Evolutionary conservation across 1,284 basidiomycete species (phyloP).

Genomic region (Anthracocystis panici-leucophaei): DNA sequence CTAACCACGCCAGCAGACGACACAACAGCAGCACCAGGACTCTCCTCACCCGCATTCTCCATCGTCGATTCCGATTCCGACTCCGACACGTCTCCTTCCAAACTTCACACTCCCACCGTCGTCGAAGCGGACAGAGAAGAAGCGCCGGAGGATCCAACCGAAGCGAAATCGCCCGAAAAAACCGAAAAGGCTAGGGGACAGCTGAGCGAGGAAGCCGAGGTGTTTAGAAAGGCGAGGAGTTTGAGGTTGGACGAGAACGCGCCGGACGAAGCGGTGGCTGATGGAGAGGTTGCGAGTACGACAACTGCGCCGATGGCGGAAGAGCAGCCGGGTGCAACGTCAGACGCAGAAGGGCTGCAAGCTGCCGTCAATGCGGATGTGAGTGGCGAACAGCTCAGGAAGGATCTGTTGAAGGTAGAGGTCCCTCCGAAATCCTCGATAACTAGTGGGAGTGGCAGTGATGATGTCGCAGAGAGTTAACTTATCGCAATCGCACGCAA

Average conservation of each 20-base stretch:
- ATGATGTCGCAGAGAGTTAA: no score
- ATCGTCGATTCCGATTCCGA: constrained; percentile 62
- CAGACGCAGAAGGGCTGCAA: background rate
- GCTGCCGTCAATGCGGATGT: constrained; percentile 27
- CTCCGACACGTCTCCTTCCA: constrained; percentile 2
- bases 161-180: constrained; percentile 15
- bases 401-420: constrained; percentile 46
- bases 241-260: constrained; percentile 32
- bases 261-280: constrained; percentile 12
- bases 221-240: constrained; percentile 60
- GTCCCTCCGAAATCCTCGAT: constrained; percentile 31
- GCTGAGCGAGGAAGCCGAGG: constrained; percentile 60
- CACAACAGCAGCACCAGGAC: constrained; percentile 17
- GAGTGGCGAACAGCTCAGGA: constrained; percentile 56
- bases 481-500: background rate
- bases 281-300: background rate
- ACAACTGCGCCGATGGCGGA: background rate
- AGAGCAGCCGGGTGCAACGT: background rate
- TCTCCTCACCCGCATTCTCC: constrained; percentile 56
- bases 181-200: constrained; percentile 54
- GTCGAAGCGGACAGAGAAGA: background rate
- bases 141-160: no score
- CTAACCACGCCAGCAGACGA: constrained; percentile 27
- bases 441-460: background rate
- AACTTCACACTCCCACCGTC: background rate